Base-by-base conservation (phyloP, 495 filamentous ascomycete genomes). In the Geopyxis carbonaria region DNA sequence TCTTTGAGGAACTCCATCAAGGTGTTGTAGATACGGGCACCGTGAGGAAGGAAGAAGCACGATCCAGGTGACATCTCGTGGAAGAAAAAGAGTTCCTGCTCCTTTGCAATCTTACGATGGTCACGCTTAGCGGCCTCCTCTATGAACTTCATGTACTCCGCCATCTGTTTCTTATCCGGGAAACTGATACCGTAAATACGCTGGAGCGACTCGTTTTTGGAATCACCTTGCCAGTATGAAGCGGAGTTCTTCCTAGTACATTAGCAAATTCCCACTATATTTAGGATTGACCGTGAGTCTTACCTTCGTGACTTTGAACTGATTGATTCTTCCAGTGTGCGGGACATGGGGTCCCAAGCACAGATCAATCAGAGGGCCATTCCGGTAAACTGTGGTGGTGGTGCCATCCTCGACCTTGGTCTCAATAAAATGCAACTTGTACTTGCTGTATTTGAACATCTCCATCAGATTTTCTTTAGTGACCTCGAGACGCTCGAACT, bases 31-130 rank as follows among this genome's bases (percentile, higher is more conserved):
- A 97, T 93, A 45, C 76, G 72, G 53, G 77, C 81, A 22, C 89
- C 89, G 50, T 89, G 78, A 5, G 86, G 89, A n/a, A 93, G 66
- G 57, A 87, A 80, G 68, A 97, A 93, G 31, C 76, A 72, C n/a
- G 78, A 87, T 13, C 89, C 89, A 1, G 89, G 91, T 5, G 84
- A 92, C 15, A 75, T 63, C 32, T 93, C 83, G 46, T 91, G 72
- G 61, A 95, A 95, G 66, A 94, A 91, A 64, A 93, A 94, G 6
- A 97, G 72, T 55, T 97, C 86, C 53, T 97, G 89, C 27, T 93
- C 86, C 47, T 75, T 79, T 38, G 86, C 91, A 45, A 97, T 79
- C 59, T 76, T 75, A 22, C 85, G 64, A 46, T 97, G 89, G 53
- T 94, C 86, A 43, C 91, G 75, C 67, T 93, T 92, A 31, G 87